Percentiles rank a stretch among this genome's conserved stretches.
These are phyloP conservation scores for Phascolomyces articulosus DNA, from an alignment of 371 early-diverging fungal genomes.

Conservation along the genomic window DNA sequence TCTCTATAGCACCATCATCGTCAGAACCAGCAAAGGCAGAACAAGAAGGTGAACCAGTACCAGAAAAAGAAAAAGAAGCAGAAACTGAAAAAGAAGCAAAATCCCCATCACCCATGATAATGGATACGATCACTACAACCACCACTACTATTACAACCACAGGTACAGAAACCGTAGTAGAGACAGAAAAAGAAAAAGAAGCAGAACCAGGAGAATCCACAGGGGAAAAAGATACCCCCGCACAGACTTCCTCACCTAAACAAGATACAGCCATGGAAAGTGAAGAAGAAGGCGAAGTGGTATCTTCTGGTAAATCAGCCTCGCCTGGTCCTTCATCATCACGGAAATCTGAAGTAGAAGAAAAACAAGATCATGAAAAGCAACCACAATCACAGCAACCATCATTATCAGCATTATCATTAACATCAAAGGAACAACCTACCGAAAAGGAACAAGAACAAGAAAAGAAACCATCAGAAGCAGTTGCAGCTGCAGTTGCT, in stretches of 20 bases:
- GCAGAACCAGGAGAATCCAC: neutral
- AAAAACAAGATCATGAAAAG: neutral
- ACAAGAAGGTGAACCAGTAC: too few species aligned
- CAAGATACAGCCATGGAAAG: constrained; percentile 28
- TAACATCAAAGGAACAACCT: too few species aligned
- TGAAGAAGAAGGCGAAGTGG: constrained; percentile 49
- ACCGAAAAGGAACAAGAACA: neutral
- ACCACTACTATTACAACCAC: neutral
- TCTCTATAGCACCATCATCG: too few species aligned
- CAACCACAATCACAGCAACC: neutral
- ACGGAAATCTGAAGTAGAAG: neutral
- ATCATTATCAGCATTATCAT: too few species aligned
- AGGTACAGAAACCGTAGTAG: neutral
- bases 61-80: too few species aligned
- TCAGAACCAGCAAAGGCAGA: too few species aligned
- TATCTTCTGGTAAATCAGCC: constrained; percentile 34
- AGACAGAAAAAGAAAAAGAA: neutral
- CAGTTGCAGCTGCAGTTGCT: constrained; percentile 9
- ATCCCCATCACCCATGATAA: too few species aligned
- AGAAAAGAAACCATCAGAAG: neutral
- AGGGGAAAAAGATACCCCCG: neutral
- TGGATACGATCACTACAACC: too few species aligned
- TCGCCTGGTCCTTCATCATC: constrained; percentile 20
- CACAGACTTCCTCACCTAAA: constrained; percentile 1
- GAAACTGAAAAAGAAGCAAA: too few species aligned